Evolutionary conservation across 768 basidiomycete species (phyloP).

Genomic region (Mycena pura): DNA sequence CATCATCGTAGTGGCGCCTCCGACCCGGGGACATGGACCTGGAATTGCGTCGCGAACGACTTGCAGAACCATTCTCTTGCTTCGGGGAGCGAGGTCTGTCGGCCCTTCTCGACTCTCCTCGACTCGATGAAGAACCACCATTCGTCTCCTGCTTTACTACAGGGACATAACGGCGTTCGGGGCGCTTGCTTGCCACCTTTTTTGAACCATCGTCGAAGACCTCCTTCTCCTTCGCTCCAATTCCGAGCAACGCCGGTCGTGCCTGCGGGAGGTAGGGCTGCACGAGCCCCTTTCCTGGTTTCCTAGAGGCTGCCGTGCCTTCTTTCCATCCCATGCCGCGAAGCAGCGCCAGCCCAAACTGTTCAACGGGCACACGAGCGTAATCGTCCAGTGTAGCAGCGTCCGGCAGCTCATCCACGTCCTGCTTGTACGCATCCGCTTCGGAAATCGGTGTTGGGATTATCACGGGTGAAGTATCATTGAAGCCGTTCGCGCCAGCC

Average conservation of each 20-base stretch:
- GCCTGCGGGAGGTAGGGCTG: constrained; percentile 85
- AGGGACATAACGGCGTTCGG: constrained; percentile 85
- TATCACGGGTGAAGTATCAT: constrained; percentile 49
- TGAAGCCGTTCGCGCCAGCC: constrained; percentile 53
- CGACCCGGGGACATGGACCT: constrained; percentile 56
- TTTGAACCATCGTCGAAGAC: constrained; percentile 73
- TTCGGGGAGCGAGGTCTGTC: constrained; percentile 46
- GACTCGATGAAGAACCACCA: constrained; percentile 33
- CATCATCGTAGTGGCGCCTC: constrained; percentile 41
- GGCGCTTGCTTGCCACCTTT: constrained; percentile 51
- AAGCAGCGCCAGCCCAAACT: constrained; percentile 92
- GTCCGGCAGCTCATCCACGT: constrained; percentile 82
- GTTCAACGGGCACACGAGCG: constrained; percentile 86
- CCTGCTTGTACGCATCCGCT: constrained; percentile 83
- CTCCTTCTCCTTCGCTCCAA: constrained; percentile 91
- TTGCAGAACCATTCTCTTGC: constrained; percentile 40
- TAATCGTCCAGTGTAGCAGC: constrained; percentile 84
- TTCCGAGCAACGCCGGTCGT: constrained; percentile 87
- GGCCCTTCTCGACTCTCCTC: constrained; percentile 23
- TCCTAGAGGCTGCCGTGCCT: constrained; percentile 72
- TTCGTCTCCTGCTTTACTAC: constrained; percentile 74
- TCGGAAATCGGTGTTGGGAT: constrained; percentile 77
- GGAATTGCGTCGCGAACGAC: constrained; percentile 50
- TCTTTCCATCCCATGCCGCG: constrained; percentile 98
- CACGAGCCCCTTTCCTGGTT: constrained; percentile 63